A percentile compares a stretch with the other conserved stretches of the same genome.
Evolutionary conservation across 129 eudicot species (phyloP).

Genomic region (Flaveria trinervia): DNA sequence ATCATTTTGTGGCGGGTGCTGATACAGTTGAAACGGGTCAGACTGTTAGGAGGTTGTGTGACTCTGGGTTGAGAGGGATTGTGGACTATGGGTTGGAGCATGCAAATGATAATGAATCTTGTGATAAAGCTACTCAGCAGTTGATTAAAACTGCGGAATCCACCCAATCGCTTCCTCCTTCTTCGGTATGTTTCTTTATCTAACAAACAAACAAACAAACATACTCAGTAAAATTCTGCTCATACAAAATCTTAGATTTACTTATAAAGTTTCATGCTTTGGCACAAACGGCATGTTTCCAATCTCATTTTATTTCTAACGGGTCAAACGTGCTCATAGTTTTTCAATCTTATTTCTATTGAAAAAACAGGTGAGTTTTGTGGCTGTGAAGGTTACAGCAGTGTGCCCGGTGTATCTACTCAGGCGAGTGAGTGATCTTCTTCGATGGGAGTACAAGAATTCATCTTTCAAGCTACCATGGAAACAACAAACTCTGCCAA

Average conservation of each 20-base stretch:
- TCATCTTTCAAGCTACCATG: conserved; percentile 71
- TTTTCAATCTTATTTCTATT: background rate
- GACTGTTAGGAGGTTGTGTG: conserved; percentile 53
- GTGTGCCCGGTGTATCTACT: conserved; percentile 60
- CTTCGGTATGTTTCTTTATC: conserved; percentile 47
- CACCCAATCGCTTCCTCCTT: conserved; percentile 44
- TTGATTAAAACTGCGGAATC: conserved; percentile 58
- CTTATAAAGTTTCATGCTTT: background rate
- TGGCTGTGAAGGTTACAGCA: conserved; percentile 85
- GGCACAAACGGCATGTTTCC: too few relatives aligned
- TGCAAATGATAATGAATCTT: conserved; percentile 65
- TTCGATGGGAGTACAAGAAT: conserved; percentile 76
- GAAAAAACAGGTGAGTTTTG: conserved; percentile 68
- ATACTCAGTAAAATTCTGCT: too few relatives aligned
- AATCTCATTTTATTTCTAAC: too few relatives aligned
- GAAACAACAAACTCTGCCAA: conserved; percentile 70
- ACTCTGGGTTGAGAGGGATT: conserved; percentile 69
- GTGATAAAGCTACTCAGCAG: conserved; percentile 54
- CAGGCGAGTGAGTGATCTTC: conserved; percentile 68
- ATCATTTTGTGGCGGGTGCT: conserved; percentile 74
- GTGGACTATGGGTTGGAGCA: conserved; percentile 81
- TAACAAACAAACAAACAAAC: too few relatives aligned
- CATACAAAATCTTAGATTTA: too few relatives aligned
- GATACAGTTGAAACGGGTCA: conserved; percentile 53
- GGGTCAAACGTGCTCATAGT: background rate